Evolutionary conservation across 805 yeast genomes (phyloP).

Genomic region (Yamadazyma paraphyllophila): DNA sequence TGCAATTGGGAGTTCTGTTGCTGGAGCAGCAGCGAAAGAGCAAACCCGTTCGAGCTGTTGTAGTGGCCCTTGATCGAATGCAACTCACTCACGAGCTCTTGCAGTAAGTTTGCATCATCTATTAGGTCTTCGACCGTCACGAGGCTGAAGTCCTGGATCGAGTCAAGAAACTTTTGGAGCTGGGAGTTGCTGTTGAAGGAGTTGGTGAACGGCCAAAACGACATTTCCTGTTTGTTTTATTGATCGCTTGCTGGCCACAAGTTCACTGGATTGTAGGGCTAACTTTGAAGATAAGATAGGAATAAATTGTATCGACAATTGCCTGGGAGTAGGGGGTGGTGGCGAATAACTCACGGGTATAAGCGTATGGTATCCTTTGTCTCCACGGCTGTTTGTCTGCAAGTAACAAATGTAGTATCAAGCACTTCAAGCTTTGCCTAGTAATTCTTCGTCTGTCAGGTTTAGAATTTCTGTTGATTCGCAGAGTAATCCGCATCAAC

Average conservation of each 20-base stretch:
- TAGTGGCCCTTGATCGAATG: conserved; percentile 35
- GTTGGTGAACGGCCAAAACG: conserved; percentile 47
- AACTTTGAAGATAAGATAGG: neutral
- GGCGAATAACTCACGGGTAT: neutral
- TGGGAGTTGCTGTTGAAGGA: conserved; percentile 34
- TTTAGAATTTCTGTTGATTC: neutral
- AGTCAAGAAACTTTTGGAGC: conserved; percentile 42
- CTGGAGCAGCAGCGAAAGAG: conserved; percentile 27
- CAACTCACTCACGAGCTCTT: conserved; percentile 38
- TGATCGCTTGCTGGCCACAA: too few species aligned
- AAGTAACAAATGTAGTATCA: neutral
- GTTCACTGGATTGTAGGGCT: neutral
- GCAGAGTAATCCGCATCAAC: neutral
- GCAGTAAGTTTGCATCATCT: conserved; percentile 32
- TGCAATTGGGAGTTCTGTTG: conserved; percentile 10
- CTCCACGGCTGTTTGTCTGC: neutral
- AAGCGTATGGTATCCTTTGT: neutral
- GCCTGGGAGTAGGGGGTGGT: neutral
- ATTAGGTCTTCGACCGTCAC: conserved; percentile 35
- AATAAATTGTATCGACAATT: neutral
- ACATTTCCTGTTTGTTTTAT: conserved; percentile 24
- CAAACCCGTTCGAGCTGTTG: conserved; percentile 25
- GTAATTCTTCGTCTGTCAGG: neutral
- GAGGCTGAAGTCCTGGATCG: conserved; percentile 28
- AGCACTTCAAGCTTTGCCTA: neutral